A percentile compares a stretch with the other conserved stretches of the same genome.
These are phyloP conservation scores for Aspergillus indologenus DNA, from an alignment of 495 filamentous ascomycete species.

Conservation along the genomic window DNA sequence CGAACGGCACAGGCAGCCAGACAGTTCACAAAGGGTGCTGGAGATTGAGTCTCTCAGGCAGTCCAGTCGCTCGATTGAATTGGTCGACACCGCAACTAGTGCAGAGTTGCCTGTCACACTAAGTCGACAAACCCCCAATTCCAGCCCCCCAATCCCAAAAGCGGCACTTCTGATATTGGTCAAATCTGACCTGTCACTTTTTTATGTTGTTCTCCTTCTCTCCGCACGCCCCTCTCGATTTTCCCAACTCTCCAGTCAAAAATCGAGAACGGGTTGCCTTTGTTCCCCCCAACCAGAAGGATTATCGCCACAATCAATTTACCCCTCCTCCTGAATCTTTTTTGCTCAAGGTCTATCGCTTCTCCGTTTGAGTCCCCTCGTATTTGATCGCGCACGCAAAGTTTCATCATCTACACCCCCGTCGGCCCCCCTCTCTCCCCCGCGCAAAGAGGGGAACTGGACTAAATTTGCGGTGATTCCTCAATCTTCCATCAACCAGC, in stretches of 20 bases:
- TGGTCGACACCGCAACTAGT: neutral
- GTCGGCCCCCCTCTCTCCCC: no score
- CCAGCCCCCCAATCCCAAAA: neutral
- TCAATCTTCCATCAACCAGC: neutral
- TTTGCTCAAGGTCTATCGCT: neutral
- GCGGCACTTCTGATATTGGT: constrained; percentile 9
- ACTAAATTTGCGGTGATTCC: neutral
- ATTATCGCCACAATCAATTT: neutral
- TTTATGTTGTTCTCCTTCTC: no score
- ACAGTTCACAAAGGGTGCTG: neutral
- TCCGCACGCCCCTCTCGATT: no score
- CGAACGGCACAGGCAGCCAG: neutral
- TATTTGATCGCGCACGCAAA: neutral
- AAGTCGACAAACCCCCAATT: neutral
- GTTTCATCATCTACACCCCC: neutral
- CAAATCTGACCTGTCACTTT: constrained; percentile 20
- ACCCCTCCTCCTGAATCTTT: neutral
- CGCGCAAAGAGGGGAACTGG: neutral
- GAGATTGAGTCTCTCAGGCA: no score
- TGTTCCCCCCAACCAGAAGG: neutral
- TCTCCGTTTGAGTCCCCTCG: neutral
- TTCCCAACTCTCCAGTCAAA: constrained; percentile 15
- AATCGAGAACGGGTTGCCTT: neutral
- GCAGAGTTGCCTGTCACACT: constrained; percentile 10
- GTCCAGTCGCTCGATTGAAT: neutral